Evolutionary conservation across 345 rosid genomes (phyloP).

Genomic region (Populus alba): DNA sequence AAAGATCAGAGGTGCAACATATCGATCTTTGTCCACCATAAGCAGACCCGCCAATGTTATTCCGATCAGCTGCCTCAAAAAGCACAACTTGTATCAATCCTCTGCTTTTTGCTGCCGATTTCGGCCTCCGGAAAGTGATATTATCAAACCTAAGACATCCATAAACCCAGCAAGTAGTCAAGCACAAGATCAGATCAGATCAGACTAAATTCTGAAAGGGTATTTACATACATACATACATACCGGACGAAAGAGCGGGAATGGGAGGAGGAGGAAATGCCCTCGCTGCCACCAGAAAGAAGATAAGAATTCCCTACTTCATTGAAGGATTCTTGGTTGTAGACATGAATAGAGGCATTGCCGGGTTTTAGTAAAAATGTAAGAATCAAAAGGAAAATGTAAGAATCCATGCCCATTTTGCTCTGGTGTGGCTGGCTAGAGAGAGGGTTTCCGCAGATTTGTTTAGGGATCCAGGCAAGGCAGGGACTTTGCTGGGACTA

Average conservation of each 20-base stretch:
- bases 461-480: background rate
- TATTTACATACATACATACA: background rate
- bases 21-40: constrained; percentile 98
- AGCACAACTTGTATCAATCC: constrained; percentile 79
- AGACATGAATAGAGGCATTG: constrained; percentile 70
- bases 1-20: constrained; percentile 94
- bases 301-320: constrained; percentile 86
- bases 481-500: background rate
- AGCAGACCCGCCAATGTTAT: constrained; percentile 95
- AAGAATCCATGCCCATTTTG: background rate
- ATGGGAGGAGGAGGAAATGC: constrained; percentile 48
- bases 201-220: background rate
- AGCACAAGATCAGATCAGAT: background rate
- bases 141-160: constrained; percentile 57
- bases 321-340: constrained; percentile 53
- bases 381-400: background rate
- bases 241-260: constrained; percentile 64
- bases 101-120: constrained; percentile 42
- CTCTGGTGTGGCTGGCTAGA: background rate
- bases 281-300: constrained; percentile 97
- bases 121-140: constrained; percentile 69
- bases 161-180: background rate
- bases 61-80: constrained; percentile 91
- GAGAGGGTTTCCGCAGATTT: background rate
- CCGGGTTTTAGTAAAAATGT: constrained; percentile 1